Base-by-base conservation (phyloP, 2,329 filamentous ascomycete genomes). In the Calcarisporium arbuscula region DNA sequence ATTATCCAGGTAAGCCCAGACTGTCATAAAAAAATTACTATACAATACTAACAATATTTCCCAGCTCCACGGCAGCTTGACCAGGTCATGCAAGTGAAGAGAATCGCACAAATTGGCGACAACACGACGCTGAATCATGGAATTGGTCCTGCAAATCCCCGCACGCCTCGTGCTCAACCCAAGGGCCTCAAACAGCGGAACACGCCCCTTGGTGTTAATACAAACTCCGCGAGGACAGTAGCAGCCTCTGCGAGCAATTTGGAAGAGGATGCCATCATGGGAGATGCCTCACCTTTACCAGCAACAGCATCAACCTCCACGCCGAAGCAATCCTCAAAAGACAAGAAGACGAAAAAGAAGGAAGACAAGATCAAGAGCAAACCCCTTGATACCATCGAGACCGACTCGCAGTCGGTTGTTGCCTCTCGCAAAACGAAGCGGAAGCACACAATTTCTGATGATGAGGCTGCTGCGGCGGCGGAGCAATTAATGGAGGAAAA, bases 141-240 rank as follows among this genome's bases (percentile, higher is more conserved):
- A n/a, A 38, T 36, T 9, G 67, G 64, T 16, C 62, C 67, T 30
- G 62, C 68, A 4, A 60, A 70, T 5, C 62, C 70, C 37, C 74
- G 65, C 39, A 55, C 68, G 2, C 64, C 76, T 31, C 73, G 80
- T 39, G 65, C 73, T 29, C 84, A 88, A 53, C 82, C 84, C 2
- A 68, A 72, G 48, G 80, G 77, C 6, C 61, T 89, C 35, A 77
- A 71, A 48, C 72, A 79, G 57, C 74, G 82, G 21, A 87, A 74
- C 56, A 70, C 71, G 35, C 82, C 83, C 2, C 72, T 82, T 28
- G 83, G 83, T 19, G 65, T 74, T 28, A 50, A 49, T 38, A 51
- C 47, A 16, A n/a, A n/a, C n/a, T n/a, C n/a, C n/a, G n/a, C n/a
- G n/a, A n/a, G n/a, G n/a, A n/a, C n/a, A n/a, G n/a, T n/a, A n/a